Conservation (phyloP, 2,329 filamentous ascomycete genomes). For the Metarhizium humberi region DNA sequence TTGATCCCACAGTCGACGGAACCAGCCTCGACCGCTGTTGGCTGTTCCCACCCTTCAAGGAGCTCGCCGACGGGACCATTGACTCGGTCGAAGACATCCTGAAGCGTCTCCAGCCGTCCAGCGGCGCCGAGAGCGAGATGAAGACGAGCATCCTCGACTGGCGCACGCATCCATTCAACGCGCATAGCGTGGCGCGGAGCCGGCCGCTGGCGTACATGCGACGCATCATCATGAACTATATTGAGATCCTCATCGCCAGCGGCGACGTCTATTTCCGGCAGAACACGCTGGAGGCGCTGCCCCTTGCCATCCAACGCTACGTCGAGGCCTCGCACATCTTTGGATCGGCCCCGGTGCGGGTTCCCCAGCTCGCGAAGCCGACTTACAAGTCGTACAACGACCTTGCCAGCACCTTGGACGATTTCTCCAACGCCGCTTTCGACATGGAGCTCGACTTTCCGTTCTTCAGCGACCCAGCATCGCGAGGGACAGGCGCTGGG, state of each 20-base stretch:
- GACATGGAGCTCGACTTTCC: background rate
- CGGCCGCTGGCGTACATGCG: background rate
- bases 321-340: slow-evolving; percentile 6
- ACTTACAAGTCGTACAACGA: too few species aligned
- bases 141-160: background rate
- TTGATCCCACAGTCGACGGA: background rate
- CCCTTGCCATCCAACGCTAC: slow-evolving; percentile 8
- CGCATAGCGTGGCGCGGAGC: background rate
- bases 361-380: slow-evolving; percentile 4
- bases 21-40: background rate
- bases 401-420: background rate
- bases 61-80: background rate
- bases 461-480: background rate
- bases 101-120: background rate
- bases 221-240: background rate
- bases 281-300: slow-evolving; percentile 5
- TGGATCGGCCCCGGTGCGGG: slow-evolving; percentile 1
- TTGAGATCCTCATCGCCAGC: background rate
- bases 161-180: background rate
- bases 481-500: background rate
- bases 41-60: background rate
- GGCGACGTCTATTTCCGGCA: slow-evolving; percentile 9
- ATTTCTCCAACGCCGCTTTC: background rate
- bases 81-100: background rate
- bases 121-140: background rate